Conservation (phyloP, 495 filamentous ascomycete species). For the Aspergillus baeticus region DNA sequence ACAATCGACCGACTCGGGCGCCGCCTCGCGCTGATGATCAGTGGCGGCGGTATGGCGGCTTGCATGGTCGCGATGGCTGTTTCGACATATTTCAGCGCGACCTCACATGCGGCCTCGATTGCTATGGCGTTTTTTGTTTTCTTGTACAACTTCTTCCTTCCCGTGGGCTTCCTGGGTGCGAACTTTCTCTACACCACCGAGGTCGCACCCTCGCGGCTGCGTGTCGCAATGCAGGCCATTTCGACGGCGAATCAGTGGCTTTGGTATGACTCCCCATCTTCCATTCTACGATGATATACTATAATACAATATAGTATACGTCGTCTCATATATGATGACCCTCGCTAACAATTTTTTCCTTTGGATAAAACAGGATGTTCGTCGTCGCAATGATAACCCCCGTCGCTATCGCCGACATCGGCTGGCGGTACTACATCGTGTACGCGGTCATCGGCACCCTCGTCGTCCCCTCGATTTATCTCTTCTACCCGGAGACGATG, state of each 20-base stretch:
- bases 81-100: conserved; percentile 34
- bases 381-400: conserved; percentile 56
- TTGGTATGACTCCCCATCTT: conserved; percentile 13
- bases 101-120: conserved; percentile 36
- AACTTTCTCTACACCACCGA: conserved; percentile 53
- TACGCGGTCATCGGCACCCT: conserved; percentile 33
- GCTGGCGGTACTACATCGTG: conserved; percentile 56
- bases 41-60: conserved; percentile 23
- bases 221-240: conserved; percentile 47
- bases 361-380: conserved; percentile 27
- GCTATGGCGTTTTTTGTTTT: conserved; percentile 41
- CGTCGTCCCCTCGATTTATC: conserved; percentile 51
- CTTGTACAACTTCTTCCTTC: conserved; percentile 52
- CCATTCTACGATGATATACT: too few species aligned
- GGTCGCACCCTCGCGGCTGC: conserved; percentile 44
- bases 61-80: conserved; percentile 35
- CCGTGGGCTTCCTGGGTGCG: conserved; percentile 50
- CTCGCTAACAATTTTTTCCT: conserved; percentile 2
- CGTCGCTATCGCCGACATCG: conserved; percentile 47
- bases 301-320: too few species aligned
- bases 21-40: conserved; percentile 30
- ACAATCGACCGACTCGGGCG: conserved; percentile 27
- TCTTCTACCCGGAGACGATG: conserved; percentile 48
- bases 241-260: conserved; percentile 48
- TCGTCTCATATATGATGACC: background rate